Conservation (phyloP, 768 basidiomycete genomes). For the Crucibulum laeve region DNA sequence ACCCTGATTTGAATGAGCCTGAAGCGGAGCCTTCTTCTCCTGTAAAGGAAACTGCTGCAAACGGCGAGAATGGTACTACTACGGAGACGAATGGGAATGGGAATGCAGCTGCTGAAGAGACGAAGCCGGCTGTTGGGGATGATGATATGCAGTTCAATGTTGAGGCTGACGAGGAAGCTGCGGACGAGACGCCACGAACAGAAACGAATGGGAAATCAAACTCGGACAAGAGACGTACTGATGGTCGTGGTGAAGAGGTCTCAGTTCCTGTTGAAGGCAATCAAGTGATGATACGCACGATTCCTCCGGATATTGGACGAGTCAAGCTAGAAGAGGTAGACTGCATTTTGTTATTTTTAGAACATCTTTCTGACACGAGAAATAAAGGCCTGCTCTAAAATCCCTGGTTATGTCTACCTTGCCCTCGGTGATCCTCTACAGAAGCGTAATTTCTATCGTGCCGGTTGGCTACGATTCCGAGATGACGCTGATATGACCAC, state of each 20-base stretch:
- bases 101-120: conserved; percentile 40
- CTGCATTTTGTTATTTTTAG: conserved; percentile 9
- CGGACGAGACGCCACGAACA: conserved; percentile 52
- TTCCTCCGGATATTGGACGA: conserved; percentile 89
- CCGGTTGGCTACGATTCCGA: conserved; percentile 87
- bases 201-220: conserved; percentile 56
- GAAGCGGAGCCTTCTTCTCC: conserved; percentile 48
- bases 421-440: conserved; percentile 90
- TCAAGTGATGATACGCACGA: conserved; percentile 92
- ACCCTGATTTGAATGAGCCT: conserved; percentile 66
- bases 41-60: conserved; percentile 46
- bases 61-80: conserved; percentile 35
- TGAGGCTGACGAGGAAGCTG: conserved; percentile 68
- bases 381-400: conserved; percentile 64
- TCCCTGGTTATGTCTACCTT: conserved; percentile 83
- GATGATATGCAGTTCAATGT: conserved; percentile 75
- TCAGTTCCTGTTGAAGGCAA: conserved; percentile 74
- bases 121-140: conserved; percentile 47
- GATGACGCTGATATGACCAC: conserved; percentile 80
- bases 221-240: conserved; percentile 36
- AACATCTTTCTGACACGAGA: conserved; percentile 6
- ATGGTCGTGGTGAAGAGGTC: conserved; percentile 67
- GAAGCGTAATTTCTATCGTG: conserved; percentile 91
- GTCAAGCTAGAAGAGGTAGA: conserved; percentile 83
- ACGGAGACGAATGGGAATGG: conserved; percentile 37